Evolutionary conservation across 73 alveolate genomes (phyloP), one percentile per base, ranked within the genome.

Genomic region (Paraurostyla sp.): DNA sequence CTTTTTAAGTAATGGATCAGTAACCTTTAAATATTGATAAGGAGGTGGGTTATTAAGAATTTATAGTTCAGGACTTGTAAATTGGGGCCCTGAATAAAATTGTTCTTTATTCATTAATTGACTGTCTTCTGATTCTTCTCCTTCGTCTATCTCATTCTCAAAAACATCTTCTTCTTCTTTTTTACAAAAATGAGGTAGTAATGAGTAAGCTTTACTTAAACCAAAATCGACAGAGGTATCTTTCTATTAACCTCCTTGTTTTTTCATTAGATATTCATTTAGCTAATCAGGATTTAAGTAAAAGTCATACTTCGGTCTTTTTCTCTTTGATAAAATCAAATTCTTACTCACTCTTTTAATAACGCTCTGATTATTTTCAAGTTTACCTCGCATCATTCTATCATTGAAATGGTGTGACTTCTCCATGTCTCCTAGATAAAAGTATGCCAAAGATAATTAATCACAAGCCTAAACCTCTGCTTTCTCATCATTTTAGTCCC

Each of bases 371-470:
- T 82, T 43, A 29, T 49, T 63, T 50, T 89, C 95, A 13, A 63
- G 46, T 41, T 80, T 89, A 1, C 95, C 95, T 40, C 90, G 60
- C 84, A 87, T 57, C 89, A 89, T 82, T 43, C 95, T 41, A 63
- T 89, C 90, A 45, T 89, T 87, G 42, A 58, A 89, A 36, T 76
- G 80, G 9, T 50, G 43, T 3, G 92, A 65, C 43, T 80, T 89
- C 25, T 82, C 95, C 56, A 89, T 82, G 56, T 89, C 95, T n/a
- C 95, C 95, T 9, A 82, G 68, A 46, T 89, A 89, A 43, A 30
- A 89, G 41, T 89, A 89, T 32, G 63, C 49, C 22, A 63, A 3
- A 0, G 89, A 80, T 23, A 89, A 32, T 32, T 56, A 59, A 60
- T 89, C 95, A 82, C 80, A 89, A 29, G 95, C 95, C 29, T 32